Conservation (phyloP, 305 asterid species). For the Solanum chacoense region DNA sequence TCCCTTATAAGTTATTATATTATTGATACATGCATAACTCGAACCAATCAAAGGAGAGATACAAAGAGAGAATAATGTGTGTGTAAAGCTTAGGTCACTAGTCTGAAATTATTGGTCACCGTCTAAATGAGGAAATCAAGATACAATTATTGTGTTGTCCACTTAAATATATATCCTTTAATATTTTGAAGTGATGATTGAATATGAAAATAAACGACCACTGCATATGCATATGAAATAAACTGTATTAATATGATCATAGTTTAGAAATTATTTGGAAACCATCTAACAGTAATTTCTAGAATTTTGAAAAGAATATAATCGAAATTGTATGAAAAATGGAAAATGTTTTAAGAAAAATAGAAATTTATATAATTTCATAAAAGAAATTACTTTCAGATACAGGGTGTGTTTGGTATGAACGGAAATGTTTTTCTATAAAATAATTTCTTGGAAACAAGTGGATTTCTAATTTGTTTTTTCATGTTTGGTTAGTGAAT, state of each 20-base stretch:
- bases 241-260: background rate
- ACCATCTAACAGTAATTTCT: background rate
- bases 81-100: background rate
- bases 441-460: background rate
- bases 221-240: background rate
- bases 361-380: background rate
- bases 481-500: background rate
- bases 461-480: background rate
- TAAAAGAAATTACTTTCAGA: background rate
- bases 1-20: background rate
- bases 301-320: background rate
- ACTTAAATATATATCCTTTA: background rate
- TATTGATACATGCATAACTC: background rate
- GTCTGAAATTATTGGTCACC: background rate
- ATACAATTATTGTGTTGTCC: background rate
- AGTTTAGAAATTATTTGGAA: background rate
- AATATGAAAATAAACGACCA: background rate
- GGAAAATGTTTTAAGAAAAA: background rate
- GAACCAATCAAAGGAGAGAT: background rate
- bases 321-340: background rate
- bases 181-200: background rate
- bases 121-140: background rate
- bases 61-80: background rate
- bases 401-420: background rate
- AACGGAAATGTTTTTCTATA: too few relatives aligned